Evolutionary conservation across 1,139 yeast species (phyloP).

Genomic region (Lipomyces yarrowii): DNA sequence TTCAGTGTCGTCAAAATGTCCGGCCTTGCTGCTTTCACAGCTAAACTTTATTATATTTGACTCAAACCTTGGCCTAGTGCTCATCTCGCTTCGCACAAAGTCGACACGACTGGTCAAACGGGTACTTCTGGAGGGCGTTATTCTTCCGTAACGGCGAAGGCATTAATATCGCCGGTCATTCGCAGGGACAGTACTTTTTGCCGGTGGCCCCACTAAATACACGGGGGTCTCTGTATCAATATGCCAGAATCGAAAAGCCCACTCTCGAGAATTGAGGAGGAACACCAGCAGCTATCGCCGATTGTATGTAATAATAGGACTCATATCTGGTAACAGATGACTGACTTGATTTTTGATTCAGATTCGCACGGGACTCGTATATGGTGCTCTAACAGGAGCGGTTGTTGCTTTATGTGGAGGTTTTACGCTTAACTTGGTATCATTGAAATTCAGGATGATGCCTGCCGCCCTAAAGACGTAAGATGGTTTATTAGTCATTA

Average conservation of each 20-base stretch:
- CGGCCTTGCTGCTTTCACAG: neutral
- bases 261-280: neutral
- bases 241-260: neutral
- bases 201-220: neutral
- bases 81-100: neutral
- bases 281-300: neutral
- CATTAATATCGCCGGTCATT: neutral
- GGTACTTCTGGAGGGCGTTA: too few relatives aligned
- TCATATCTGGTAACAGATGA: neutral
- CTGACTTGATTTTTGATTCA: neutral
- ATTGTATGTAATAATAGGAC: neutral
- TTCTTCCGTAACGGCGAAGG: neutral
- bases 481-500: neutral
- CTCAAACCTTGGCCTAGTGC: too few relatives aligned
- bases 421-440: slow-evolving; percentile 5
- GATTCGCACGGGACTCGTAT: slow-evolving; percentile 6
- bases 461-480: slow-evolving; percentile 12
- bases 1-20: neutral
- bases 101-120: too few relatives aligned
- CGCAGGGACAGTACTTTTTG: neutral
- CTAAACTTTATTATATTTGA: neutral
- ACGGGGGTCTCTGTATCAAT: neutral
- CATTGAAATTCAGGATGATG: neutral
- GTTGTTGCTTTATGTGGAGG: slow-evolving; percentile 3
- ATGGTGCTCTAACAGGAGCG: slow-evolving; percentile 14